Evolutionary conservation across 768 basidiomycete species (phyloP).

Genomic region (Lanmaoa rubissima): DNA sequence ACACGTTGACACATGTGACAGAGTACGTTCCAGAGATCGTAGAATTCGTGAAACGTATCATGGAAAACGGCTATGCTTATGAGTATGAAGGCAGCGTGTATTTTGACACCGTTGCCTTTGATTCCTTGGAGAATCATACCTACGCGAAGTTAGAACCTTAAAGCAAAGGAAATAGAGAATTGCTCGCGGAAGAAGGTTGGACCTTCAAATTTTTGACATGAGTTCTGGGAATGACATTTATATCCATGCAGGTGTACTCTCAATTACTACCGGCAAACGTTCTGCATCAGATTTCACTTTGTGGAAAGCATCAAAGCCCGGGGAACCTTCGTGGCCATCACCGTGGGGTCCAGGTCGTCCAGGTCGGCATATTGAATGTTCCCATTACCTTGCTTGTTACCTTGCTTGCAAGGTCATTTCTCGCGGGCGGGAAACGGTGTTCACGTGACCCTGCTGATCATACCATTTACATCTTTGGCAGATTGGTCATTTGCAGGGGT

Average conservation of each 20-base stretch:
- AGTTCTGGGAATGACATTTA: neutral
- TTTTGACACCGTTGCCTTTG: conserved; percentile 85
- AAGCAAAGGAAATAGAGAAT: conserved; percentile 89
- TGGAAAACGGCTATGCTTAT: conserved; percentile 80
- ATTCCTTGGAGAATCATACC: conserved; percentile 68
- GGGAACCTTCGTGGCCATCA: conserved; percentile 95
- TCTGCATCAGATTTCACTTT: conserved; percentile 94
- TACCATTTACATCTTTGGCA: too few relatives aligned
- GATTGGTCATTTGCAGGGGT: too few relatives aligned
- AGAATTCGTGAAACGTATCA: conserved; percentile 78
- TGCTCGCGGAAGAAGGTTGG: too few relatives aligned
- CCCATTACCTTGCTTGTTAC: too few relatives aligned
- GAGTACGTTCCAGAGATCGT: conserved; percentile 98
- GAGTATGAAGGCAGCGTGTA: conserved; percentile 82
- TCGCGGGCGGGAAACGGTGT: too few relatives aligned
- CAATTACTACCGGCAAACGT: conserved; percentile 59
- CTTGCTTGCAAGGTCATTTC: too few relatives aligned
- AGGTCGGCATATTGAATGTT: too few relatives aligned
- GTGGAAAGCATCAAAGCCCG: conserved; percentile 96
- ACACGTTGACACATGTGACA: conserved; percentile 90
- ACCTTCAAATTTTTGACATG: conserved; percentile 25
- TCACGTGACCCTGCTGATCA: too few relatives aligned
- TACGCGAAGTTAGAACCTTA: conserved; percentile 97
- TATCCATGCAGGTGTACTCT: conserved; percentile 50
- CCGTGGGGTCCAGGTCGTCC: conserved; percentile 70